Evolutionary conservation across 1,139 yeast species (phyloP), one percentile per base, ranked within the genome.

Genomic region (Suhomyces bolitotheri): DNA sequence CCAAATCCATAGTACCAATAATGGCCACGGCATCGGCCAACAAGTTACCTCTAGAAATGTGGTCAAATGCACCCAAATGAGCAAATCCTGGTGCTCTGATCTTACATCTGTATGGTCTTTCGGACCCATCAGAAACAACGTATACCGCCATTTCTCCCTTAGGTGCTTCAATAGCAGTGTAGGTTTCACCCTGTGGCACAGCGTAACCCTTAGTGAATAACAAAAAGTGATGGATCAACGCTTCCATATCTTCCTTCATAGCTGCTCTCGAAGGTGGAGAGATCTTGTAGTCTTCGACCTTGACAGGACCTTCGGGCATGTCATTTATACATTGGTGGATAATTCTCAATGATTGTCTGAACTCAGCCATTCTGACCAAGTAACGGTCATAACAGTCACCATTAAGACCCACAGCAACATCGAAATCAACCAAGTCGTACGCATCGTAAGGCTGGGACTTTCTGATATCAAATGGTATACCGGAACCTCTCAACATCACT

Each of bases 111-210:
- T 87, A 87, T 26, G 96, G 96, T 64, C 95, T 78, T 69, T 87
- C 96, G 40, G 84, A 68, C 38, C 96, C 96, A 62, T 87, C 96
- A 47, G 90, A 80, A 41, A 87, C 95, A 37, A 87, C 83, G 56
- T 82, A 87, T 39, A 86, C 95, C 43, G 85, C 96, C 95, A 87
- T 85, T 66, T 87, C 96, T 57, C 96, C 96, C 78, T 87, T 87
- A 60, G 96, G 96, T 23, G 96, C 96, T 68, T 87, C 96, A 49
- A 87, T 87, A 39, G 88, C 94, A 36, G 94, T 85, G 62, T 87
- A 87, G 16, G 96, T 84, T 69, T 87, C 96, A 53, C 96, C 96
- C 40, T 80, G 84, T 29, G 96, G 96, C 27, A 87, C 96, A 32
- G 84, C 81, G 60, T 80, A 86, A 49, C 96, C 96, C 73, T 87